Base-by-base conservation (phyloP, 805 yeast species). In the Candida multigemmis region DNA sequence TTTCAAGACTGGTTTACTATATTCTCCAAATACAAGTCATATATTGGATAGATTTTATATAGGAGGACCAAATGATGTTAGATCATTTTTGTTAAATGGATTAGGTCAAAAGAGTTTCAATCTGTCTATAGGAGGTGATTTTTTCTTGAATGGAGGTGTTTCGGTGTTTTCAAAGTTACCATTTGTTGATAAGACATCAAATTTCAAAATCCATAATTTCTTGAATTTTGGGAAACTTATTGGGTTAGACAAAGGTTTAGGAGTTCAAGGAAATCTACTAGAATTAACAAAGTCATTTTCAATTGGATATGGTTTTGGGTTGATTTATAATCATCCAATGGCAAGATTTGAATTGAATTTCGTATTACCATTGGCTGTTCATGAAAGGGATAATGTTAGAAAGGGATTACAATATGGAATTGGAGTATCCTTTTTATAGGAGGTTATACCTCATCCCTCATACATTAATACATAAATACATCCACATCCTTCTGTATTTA, bases 11-110 rank as follows among this genome's bases (percentile, higher is more conserved):
- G 68, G 68, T 1, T 23, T 53, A 1, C 41, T 62, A 20, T 43
- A 41, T 28, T 23, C 32, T 13, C 3, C 16, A 4, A 24, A 22
- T 5, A 34, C 35, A 3, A 43, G 52, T n/a, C 60, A 53, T 36
- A 49, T 71, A 6, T 53, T 71, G 50, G 78, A 72, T 42, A 49
- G 73, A 24, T 71, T 70, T 31, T 68, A 61, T 38, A 50, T 64
- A 3, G 78, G 78, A n/a, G 78, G 78, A 2, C 70, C 78, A 8
- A 71, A 71, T 36, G 77, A 71, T 34, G 60, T 72, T 6, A 53
- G 77, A 23, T 66, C 76, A 1, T 72, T 70, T 37, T 44, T 51
- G 7, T 40, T 69, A 32, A 63, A 71, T 22, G 76, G 77, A 1
- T 37, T 71, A 22, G 77, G 78, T 0, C 77, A 77, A 2, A 71